Base-by-base conservation (phyloP, 805 yeast genomes). In the Lipomyces mesembrius region DNA sequence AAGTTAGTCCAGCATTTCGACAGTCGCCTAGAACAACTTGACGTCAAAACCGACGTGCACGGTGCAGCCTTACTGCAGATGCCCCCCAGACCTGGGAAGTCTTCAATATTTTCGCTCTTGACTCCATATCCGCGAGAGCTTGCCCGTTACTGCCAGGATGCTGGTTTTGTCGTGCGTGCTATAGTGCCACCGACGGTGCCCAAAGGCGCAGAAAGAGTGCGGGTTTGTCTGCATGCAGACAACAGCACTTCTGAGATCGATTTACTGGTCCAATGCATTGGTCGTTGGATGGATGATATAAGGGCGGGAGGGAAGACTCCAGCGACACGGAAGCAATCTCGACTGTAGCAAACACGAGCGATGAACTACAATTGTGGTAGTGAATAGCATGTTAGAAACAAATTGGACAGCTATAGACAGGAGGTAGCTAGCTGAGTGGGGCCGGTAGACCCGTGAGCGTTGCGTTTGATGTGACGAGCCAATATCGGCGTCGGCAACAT, bases 141-240 rank as follows among this genome's bases (percentile, higher is more conserved):
- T 25, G 73, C 75, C 5, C 35, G n/a, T 5, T 54, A 39, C 29
- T 73, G 75, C 56, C 74, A 72, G 58, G 39, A 54, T 14, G 34
- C 55, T 17, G 75, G 75, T 20, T 29, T 73, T 9, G 63, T 70
- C 53, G 72, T 73, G 9, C 59, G 75, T 37, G 71, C 75, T 1
- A 73, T 73, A n/a, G 73, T 73, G 17, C 69, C 60, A 37, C 75
- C 75, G 3, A 73, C 75, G 0, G 75, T 73, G 5, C 75, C 75
- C 11, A 65, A 63, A 39, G 75, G 74, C 2, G 62, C 63, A n/a
- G 75, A 73, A 57, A 34, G 75, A 53, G 61, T 73, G 4, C 56
- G 75, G 14, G 65, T 73, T 11, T 73, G 75, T 53, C 52, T 73
- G 34, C 75, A 73, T 61, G 43, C 75, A 3, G 66, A 55, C 14